These are phyloP conservation scores for Arthrobotrys pseudoclavata DNA, from an alignment of 2,329 filamentous ascomycete species.

Conservation along the genomic window DNA sequence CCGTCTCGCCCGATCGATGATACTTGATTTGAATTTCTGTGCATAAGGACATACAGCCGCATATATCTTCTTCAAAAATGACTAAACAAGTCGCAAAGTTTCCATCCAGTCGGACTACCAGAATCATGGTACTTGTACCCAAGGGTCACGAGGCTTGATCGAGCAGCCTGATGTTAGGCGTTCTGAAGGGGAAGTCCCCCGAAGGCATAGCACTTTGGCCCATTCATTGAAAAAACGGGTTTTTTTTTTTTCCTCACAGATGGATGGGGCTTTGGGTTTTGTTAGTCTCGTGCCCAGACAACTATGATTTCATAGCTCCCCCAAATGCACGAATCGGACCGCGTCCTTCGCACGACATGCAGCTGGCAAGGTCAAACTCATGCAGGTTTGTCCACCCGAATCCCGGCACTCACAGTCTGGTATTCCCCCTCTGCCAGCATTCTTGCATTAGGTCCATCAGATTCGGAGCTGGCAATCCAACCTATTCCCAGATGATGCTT, in stretches of 20 bases:
- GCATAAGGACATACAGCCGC: neutral
- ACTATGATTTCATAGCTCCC: slow-evolving; percentile 56
- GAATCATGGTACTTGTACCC: neutral
- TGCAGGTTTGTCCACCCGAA: slow-evolving; percentile 59
- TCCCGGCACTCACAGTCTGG: slow-evolving; percentile 50
- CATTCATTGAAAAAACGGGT: slow-evolving; percentile 37
- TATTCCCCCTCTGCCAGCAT: slow-evolving; percentile 37
- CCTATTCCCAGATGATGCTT: neutral
- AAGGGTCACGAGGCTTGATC: slow-evolving; percentile 15
- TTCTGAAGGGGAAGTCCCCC: slow-evolving; percentile 21
- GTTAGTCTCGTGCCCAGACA: slow-evolving; percentile 53
- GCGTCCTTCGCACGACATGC: slow-evolving; percentile 50
- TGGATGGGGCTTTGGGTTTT: slow-evolving; percentile 22
- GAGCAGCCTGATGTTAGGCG: slow-evolving; percentile 6
- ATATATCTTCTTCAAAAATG: neutral
- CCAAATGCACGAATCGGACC: slow-evolving; percentile 59
- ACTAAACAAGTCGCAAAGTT: neutral
- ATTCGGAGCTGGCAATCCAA: slow-evolving; percentile 7
- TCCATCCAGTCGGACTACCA: slow-evolving; percentile 1
- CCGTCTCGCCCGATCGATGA: neutral
- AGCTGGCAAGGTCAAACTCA: slow-evolving; percentile 38
- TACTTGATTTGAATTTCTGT: neutral
- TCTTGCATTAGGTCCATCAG: slow-evolving; percentile 21
- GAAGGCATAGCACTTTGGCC: slow-evolving; percentile 11
- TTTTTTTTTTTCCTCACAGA: slow-evolving; percentile 24